These are phyloP conservation scores for Wickerhamomyces xylosicus DNA, from an alignment of 805 yeast genomes.

Conservation along the genomic window DNA sequence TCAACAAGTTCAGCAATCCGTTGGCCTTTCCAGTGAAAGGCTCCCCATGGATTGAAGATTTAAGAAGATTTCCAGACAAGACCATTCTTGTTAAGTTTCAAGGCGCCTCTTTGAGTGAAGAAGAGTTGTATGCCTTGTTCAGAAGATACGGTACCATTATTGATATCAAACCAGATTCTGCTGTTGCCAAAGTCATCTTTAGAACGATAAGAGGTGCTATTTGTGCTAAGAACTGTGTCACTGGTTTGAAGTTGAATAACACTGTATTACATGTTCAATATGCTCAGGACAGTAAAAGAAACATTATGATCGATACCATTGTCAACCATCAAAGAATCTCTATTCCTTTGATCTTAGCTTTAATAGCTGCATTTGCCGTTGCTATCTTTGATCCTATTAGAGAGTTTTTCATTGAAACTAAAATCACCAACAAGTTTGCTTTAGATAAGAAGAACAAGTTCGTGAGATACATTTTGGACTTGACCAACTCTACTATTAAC, in stretches of 20 bases:
- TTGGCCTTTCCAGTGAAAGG: conserved; percentile 74
- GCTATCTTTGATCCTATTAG: conserved; percentile 89
- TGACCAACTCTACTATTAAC: conserved; percentile 21
- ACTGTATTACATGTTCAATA: conserved; percentile 70
- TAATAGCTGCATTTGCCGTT: conserved; percentile 75
- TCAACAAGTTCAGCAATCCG: conserved; percentile 37
- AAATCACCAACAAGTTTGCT: conserved; percentile 52
- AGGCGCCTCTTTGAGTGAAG: conserved; percentile 71
- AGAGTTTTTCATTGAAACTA: conserved; percentile 64
- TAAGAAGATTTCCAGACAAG: conserved; percentile 64
- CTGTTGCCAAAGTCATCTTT: conserved; percentile 43
- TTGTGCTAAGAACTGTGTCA: conserved; percentile 82
- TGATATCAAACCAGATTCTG: conserved; percentile 55
- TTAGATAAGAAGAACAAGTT: conserved; percentile 34
- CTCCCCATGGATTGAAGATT: conserved; percentile 92
- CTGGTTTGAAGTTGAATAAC: conserved; percentile 59
- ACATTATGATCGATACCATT: conserved; percentile 45
- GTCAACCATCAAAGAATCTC: conserved; percentile 73
- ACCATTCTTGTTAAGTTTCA: conserved; percentile 59
- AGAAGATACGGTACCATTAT: conserved; percentile 80
- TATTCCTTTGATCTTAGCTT: conserved; percentile 69
- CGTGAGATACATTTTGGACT: conserved; percentile 25
- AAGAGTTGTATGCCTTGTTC: conserved; percentile 68
- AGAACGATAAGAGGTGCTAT: conserved; percentile 56
- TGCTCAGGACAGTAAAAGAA: conserved; percentile 42